phyloP scores from a whole-genome alignment of 2,329 filamentous ascomycete species.

The Davidsoniella neocaledoniae region DNA sequence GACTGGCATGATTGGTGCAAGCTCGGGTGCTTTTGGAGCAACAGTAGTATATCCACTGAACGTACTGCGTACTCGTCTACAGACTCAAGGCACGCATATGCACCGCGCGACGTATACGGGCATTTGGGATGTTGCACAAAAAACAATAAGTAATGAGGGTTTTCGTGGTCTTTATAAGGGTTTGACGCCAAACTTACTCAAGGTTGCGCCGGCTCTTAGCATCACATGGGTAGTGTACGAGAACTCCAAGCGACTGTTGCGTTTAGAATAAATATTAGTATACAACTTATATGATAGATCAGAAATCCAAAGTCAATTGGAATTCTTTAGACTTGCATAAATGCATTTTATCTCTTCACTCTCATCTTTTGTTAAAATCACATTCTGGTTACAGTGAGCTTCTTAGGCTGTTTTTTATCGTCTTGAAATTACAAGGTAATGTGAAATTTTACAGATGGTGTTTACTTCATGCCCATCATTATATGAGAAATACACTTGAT shows the following conservation, averaged over 20 bases:
- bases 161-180: constrained; percentile 82
- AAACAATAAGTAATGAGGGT: constrained; percentile 72
- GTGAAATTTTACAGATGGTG: no score
- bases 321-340: constrained; percentile 10
- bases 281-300: neutral
- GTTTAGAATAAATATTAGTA: constrained; percentile 25
- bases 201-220: constrained; percentile 88
- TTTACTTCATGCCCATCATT: no score
- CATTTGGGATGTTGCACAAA: constrained; percentile 72
- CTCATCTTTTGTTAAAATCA: constrained; percentile 2
- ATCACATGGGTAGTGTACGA: constrained; percentile 93
- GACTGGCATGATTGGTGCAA: constrained; percentile 77
- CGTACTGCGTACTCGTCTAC: constrained; percentile 74
- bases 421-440: no score
- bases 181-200: constrained; percentile 83
- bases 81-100: constrained; percentile 86
- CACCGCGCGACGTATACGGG: constrained; percentile 83
- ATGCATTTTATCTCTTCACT: neutral
- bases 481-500: no score
- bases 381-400: no score
- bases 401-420: no score
- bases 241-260: constrained; percentile 62
- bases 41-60: constrained; percentile 93
- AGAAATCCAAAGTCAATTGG: neutral
- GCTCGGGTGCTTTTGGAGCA: constrained; percentile 81